Percentiles rank a stretch among this genome's conserved stretches.
Conservation (phyloP, 2,329 filamentous ascomycete species). For the Cryphonectria radicalis region DNA sequence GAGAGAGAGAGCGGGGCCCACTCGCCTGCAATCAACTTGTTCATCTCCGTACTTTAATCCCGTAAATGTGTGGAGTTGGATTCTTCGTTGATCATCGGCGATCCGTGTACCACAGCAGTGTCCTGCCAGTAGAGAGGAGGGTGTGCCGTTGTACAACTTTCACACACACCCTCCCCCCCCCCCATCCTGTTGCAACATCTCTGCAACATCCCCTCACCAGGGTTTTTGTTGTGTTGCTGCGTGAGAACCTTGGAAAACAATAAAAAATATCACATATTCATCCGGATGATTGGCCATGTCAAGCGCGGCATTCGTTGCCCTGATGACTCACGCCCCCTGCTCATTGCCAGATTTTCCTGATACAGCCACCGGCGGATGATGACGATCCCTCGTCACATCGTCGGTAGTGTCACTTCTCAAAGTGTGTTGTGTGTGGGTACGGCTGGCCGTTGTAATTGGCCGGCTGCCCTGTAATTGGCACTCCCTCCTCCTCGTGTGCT, state of each 20-base stretch:
- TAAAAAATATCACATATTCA: not conserved
- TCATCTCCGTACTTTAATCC: constrained; percentile 23
- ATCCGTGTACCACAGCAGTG: not conserved
- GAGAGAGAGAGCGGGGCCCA: constrained; percentile 9
- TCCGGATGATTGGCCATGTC: constrained; percentile 23
- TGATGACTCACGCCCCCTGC: not conserved
- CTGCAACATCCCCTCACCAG: constrained; percentile 14
- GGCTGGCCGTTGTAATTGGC: constrained; percentile 19
- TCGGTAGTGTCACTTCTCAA: constrained; percentile 4
- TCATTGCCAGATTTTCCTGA: not conserved
- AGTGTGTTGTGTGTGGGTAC: not conserved
- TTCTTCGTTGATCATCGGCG: constrained; percentile 8
- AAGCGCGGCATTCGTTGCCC: constrained; percentile 16
- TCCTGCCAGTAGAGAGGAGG: constrained; percentile 1
- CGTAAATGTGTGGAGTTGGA: constrained; percentile 21
- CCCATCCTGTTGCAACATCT: not conserved
- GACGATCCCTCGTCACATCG: constrained; percentile 19
- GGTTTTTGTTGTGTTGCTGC: constrained; percentile 1
- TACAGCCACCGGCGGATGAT: constrained; percentile 13
- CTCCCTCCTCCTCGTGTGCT: not conserved
- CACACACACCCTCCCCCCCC: constrained; percentile 11
- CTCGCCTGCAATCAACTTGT: not conserved
- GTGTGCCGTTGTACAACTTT: constrained; percentile 4
- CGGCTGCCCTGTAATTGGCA: constrained; percentile 4
- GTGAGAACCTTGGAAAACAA: constrained; percentile 13